Conservation (phyloP, 129 eudicot genomes). For the Lactuca saligna region DNA sequence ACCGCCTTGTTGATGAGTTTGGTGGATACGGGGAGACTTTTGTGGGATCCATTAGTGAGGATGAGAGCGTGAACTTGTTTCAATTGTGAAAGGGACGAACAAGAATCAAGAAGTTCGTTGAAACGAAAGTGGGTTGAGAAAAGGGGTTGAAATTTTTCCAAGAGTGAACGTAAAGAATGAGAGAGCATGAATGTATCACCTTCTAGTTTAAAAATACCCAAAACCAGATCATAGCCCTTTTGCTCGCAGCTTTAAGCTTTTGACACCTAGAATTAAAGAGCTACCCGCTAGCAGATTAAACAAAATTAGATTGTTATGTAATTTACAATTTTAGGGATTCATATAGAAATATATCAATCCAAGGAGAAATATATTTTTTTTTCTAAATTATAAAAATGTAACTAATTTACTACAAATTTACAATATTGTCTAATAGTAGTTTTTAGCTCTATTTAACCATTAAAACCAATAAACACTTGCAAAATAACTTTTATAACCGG, state of each 20-base stretch:
- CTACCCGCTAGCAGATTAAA: background rate
- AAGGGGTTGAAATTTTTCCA: constrained; percentile 18
- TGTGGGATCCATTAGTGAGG: constrained; percentile 35
- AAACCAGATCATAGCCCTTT: background rate
- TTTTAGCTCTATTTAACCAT: too few relatives aligned
- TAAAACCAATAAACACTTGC: too few relatives aligned
- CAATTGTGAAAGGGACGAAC: constrained; percentile 34
- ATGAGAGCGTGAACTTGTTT: constrained; percentile 40
- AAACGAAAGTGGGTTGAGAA: constrained; percentile 13
- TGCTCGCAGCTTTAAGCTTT: too few relatives aligned
- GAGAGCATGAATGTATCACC: constrained; percentile 27
- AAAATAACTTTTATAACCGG: too few relatives aligned
- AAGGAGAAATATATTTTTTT: too few relatives aligned
- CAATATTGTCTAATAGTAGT: too few relatives aligned
- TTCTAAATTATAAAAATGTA: too few relatives aligned
- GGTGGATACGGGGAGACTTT: constrained; percentile 18
- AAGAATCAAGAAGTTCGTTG: constrained; percentile 31
- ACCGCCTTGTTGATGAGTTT: constrained; percentile 29
- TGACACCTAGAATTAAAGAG: too few relatives aligned
- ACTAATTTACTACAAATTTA: too few relatives aligned
- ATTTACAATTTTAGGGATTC: too few relatives aligned
- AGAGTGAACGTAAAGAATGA: background rate
- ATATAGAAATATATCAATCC: too few relatives aligned
- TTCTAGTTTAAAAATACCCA: too few relatives aligned
- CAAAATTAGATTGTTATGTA: background rate